Evolutionary conservation across 2,329 filamentous ascomycete species (phyloP).

Genomic region (Pestalotiopsis sp.): DNA sequence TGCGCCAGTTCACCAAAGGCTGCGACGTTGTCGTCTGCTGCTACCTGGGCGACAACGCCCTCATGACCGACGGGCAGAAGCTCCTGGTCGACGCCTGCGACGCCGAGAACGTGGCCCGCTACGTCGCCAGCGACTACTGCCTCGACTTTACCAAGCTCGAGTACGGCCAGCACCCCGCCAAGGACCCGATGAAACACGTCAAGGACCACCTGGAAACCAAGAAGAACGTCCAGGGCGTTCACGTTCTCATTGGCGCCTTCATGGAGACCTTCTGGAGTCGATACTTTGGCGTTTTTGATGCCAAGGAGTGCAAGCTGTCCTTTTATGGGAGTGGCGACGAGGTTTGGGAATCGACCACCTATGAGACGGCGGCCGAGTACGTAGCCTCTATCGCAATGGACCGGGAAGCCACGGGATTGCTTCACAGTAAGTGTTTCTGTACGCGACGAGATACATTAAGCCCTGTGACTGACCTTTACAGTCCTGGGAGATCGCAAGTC

Average conservation of each 20-base stretch:
- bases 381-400: slow-evolving; percentile 31
- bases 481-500: background rate
- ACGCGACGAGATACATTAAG: background rate
- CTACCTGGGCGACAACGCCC: slow-evolving; percentile 38
- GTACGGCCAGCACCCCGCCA: slow-evolving; percentile 36
- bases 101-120: slow-evolving; percentile 35
- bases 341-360: slow-evolving; percentile 38
- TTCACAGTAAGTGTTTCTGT: background rate
- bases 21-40: slow-evolving; percentile 41
- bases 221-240: slow-evolving; percentile 38
- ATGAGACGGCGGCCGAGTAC: slow-evolving; percentile 38
- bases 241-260: slow-evolving; percentile 41
- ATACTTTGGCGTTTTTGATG: slow-evolving; percentile 25
- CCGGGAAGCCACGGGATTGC: slow-evolving; percentile 8
- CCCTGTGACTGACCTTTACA: too few relatives aligned
- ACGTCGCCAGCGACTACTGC: slow-evolving; percentile 42
- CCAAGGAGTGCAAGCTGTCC: slow-evolving; percentile 24
- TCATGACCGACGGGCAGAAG: slow-evolving; percentile 46
- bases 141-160: slow-evolving; percentile 43
- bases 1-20: slow-evolving; percentile 30
- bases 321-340: slow-evolving; percentile 41
- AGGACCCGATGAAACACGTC: slow-evolving; percentile 43
- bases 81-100: slow-evolving; percentile 42
- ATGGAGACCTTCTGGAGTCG: slow-evolving; percentile 35
- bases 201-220: slow-evolving; percentile 40